Conservation (phyloP, 306 rosid genomes). For the Fagus sylvatica region DNA sequence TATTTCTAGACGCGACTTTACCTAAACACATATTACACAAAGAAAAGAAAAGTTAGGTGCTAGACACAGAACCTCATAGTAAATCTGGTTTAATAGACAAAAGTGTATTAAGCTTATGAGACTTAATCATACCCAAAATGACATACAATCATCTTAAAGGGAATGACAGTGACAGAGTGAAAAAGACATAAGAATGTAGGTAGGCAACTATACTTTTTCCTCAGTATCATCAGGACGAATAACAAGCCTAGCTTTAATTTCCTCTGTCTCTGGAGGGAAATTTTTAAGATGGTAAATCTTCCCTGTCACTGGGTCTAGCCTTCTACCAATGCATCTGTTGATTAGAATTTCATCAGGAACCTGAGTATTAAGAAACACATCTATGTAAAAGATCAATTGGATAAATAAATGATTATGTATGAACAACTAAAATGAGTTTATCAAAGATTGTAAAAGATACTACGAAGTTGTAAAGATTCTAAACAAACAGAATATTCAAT, state of each 20-base stretch:
- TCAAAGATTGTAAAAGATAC: background rate
- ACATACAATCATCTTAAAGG: background rate
- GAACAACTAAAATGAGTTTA: background rate
- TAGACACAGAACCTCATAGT: conserved; percentile 2
- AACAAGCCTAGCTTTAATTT: conserved; percentile 68
- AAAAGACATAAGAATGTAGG: background rate
- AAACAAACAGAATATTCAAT: background rate
- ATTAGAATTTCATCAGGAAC: conserved; percentile 99
- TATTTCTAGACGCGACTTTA: conserved; percentile 71
- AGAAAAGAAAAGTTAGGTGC: conserved; percentile 7
- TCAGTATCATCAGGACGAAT: conserved; percentile 85
- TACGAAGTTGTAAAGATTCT: background rate
- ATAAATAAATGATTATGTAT: background rate
- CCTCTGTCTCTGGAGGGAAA: conserved; percentile 77
- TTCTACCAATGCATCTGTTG: conserved; percentile 96
- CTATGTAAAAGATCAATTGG: background rate
- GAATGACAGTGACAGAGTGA: background rate
- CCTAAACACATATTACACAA: conserved; percentile 39
- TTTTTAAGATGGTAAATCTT: conserved; percentile 75
- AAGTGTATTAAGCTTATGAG: background rate
- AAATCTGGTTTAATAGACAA: background rate
- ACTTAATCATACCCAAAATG: background rate
- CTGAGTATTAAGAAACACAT: conserved; percentile 67
- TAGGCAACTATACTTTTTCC: conserved; percentile 57
- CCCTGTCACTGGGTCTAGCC: conserved; percentile 81